Conservation (phyloP, 768 basidiomycete species). For the Hebeloma cylindrosporum region DNA sequence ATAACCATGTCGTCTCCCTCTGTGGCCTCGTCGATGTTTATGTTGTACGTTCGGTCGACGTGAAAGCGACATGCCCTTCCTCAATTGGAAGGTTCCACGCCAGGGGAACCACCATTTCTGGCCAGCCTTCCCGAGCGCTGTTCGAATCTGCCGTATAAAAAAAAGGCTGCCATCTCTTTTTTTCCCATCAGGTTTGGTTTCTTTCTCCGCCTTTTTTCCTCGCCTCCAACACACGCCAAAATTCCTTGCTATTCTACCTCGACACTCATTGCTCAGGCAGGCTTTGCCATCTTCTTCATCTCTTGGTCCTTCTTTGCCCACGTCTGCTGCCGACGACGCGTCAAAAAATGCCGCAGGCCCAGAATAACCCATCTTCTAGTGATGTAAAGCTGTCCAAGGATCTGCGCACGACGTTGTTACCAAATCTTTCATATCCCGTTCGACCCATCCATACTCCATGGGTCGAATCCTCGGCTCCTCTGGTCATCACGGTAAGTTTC, state of each 20-base stretch:
- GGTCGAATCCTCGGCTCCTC: background rate
- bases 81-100: background rate
- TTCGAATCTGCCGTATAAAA: constrained; percentile 2
- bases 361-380: too few species aligned
- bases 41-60: too few species aligned
- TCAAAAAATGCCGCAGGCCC: background rate
- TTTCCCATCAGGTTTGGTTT: too few species aligned
- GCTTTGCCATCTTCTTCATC: too few species aligned
- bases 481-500: background rate
- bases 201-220: too few species aligned
- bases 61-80: background rate
- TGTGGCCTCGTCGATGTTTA: too few species aligned
- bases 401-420: background rate
- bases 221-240: too few species aligned
- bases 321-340: background rate
- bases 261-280: too few species aligned
- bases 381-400: background rate
- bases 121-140: background rate
- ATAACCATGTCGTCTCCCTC: background rate
- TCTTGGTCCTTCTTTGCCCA: too few species aligned
- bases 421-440: constrained; percentile 1
- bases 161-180: too few species aligned
- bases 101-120: too few species aligned
- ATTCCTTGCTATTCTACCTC: too few species aligned
- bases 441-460: constrained; percentile 4